Evolutionary conservation across 2,329 filamentous ascomycete species (phyloP), one percentile per base, ranked within the genome.

Genomic region (Colletotrichum sublineola): DNA sequence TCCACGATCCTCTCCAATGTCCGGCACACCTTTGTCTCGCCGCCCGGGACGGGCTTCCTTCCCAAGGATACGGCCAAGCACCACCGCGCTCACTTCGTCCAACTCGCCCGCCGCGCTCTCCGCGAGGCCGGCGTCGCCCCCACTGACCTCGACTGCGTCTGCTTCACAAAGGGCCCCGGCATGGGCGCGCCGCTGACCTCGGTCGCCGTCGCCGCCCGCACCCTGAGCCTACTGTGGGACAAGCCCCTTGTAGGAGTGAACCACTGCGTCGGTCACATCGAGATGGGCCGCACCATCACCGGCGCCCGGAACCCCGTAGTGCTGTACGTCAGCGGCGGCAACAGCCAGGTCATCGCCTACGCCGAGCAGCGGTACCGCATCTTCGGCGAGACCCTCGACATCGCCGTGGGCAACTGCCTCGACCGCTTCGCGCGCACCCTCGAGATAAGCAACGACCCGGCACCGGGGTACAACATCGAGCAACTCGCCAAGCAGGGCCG

Each of bases 301-400:
- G 93, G 94, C 71, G 95, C 96, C 20, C 85, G 89, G 33, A 96
- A 99, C 83, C 96, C 96, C 0, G 95, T 98, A 46, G 96, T 99
- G 60, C 86, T 99, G 50, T 99, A 99, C 82, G 96, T 98, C 52
- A 94, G 91, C 31, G 96, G 96, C 74, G 96, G 96, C 71, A 99
- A 99, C 85, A 97, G 96, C 18, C 96, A 99, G 84, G 96, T 98
- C 36, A 98, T 98, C 76, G 96, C 96, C 58, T 99, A 98, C 84
- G 95, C 94, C 46, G 93, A 96, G 75, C 94, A 95, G 80, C 90
- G 96, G 70, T 99, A 99, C 85, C 93, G 96, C 70, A 99, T 99
- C 80, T 99, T 99, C 81, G 96, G 96, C 74, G 96, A 99, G 85
- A 95, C 96, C 1, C 91, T 99, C 63, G 96, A 99, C 80, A 98